Percentiles rank a stretch among this genome's conserved stretches.
Evolutionary conservation across 73 alveolate genomes (phyloP).

Genomic region (Symbiodinium natans): DNA sequence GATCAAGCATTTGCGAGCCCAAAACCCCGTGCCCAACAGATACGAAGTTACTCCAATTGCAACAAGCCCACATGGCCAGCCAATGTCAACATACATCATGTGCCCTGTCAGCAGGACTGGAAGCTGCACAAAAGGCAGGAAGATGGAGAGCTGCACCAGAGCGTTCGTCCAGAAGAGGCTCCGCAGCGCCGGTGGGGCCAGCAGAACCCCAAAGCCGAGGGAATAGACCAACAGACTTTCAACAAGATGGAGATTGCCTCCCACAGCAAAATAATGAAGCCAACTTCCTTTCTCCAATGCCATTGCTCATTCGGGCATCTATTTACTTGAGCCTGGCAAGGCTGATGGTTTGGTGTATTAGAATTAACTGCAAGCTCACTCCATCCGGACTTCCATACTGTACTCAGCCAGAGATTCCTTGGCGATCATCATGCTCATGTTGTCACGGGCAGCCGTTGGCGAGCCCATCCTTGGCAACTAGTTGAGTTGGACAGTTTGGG

Average conservation of each 20-base stretch:
- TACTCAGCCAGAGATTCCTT: too few species aligned
- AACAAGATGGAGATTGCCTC: conserved; percentile 44
- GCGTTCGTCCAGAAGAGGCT: conserved; percentile 49
- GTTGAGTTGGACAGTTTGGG: background rate
- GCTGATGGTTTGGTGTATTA: too few species aligned
- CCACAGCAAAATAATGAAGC: conserved; percentile 18
- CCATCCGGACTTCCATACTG: too few species aligned
- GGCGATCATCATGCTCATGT: conserved; percentile 30
- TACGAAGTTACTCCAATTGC: conserved; percentile 76
- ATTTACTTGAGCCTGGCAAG: too few species aligned
- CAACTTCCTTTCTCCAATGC: conserved; percentile 3
- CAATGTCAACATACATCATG: conserved; percentile 94
- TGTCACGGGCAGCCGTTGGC: conserved; percentile 13
- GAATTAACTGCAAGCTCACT: too few species aligned
- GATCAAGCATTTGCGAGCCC: conserved; percentile 85
- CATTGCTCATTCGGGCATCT: background rate
- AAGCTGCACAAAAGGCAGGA: conserved; percentile 91
- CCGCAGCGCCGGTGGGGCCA: conserved; percentile 83
- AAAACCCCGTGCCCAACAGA: conserved; percentile 40
- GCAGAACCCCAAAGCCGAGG: conserved; percentile 9
- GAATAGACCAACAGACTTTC: conserved; percentile 39
- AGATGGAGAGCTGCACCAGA: conserved; percentile 55
- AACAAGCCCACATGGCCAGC: conserved; percentile 94
- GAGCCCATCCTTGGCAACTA: background rate
- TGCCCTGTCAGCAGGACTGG: conserved; percentile 90